phyloP scores from a whole-genome alignment of 805 yeast species.

The Sugiyamaella americana region DNA sequence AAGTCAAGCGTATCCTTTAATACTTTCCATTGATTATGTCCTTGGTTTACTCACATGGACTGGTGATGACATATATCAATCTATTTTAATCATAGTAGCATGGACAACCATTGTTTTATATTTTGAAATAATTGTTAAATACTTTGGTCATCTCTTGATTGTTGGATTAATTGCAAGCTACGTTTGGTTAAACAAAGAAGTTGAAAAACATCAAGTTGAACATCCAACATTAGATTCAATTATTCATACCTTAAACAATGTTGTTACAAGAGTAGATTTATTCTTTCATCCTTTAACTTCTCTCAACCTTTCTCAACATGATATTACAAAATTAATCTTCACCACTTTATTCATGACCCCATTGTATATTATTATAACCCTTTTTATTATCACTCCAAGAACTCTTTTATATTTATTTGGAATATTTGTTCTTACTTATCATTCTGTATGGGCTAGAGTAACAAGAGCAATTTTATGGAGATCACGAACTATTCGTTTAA shows the following conservation, averaged over 20 bases:
- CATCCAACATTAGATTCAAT: conserved; percentile 86
- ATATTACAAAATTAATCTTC: conserved; percentile 69
- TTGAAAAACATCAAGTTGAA: conserved; percentile 42
- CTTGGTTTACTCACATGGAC: conserved; percentile 87
- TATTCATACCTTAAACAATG: conserved; percentile 65
- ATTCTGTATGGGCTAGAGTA: conserved; percentile 78
- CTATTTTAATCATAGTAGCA: conserved; percentile 52
- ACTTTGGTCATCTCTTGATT: conserved; percentile 72
- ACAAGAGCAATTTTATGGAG: conserved; percentile 84
- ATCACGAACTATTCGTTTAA: conserved; percentile 59
- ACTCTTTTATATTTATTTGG: conserved; percentile 55
- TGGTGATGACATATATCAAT: conserved; percentile 71
- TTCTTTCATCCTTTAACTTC: conserved; percentile 74
- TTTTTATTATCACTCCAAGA: conserved; percentile 66
- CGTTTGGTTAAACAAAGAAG: conserved; percentile 22
- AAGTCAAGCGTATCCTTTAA: conserved; percentile 77
- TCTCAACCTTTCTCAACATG: conserved; percentile 64
- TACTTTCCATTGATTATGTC: conserved; percentile 62
- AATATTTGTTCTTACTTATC: conserved; percentile 64
- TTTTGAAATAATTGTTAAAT: conserved; percentile 70
- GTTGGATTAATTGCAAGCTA: conserved; percentile 35
- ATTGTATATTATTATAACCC: conserved; percentile 62
- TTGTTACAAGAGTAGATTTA: conserved; percentile 70
- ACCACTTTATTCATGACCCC: conserved; percentile 87
- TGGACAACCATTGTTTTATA: conserved; percentile 61